These are phyloP conservation scores for Blakeslea trispora DNA, from an alignment of 371 early-diverging fungal genomes.

Conservation along the genomic window DNA sequence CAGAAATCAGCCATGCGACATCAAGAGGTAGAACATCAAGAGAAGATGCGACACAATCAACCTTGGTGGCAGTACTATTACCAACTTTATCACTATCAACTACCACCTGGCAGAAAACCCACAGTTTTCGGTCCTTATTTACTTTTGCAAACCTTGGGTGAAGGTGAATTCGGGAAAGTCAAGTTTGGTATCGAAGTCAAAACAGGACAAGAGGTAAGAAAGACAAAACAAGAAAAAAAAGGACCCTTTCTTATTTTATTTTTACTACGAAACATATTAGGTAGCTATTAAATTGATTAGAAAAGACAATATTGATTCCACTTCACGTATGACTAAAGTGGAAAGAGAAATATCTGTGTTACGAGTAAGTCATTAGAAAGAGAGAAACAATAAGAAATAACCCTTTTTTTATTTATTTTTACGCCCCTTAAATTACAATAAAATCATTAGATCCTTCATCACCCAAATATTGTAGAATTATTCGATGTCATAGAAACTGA, in stretches of 20 bases:
- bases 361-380: slow-evolving; percentile 53
- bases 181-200: slow-evolving; percentile 93
- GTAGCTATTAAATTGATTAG: slow-evolving; percentile 83
- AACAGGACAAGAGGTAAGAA: slow-evolving; percentile 88
- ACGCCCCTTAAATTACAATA: too few relatives aligned
- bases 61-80: slow-evolving; percentile 54
- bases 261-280: slow-evolving; percentile 34
- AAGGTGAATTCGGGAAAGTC: slow-evolving; percentile 99
- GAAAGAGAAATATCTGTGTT: slow-evolving; percentile 83
- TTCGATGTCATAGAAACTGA: slow-evolving; percentile 96
- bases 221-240: too few relatives aligned
- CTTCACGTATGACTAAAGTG: slow-evolving; percentile 77
- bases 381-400: not conserved
- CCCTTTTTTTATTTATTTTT: too few relatives aligned
- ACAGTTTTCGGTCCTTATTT: slow-evolving; percentile 93
- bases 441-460: slow-evolving; percentile 84
- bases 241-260: slow-evolving; percentile 1
- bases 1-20: slow-evolving; percentile 30
- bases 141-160: slow-evolving; percentile 94
- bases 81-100: slow-evolving; percentile 45
- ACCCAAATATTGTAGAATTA: slow-evolving; percentile 91
- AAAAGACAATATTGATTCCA: slow-evolving; percentile 79
- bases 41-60: slow-evolving; percentile 30
- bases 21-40: slow-evolving; percentile 37
- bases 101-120: slow-evolving; percentile 51